phyloP scores from a whole-genome alignment of 306 rosid species.

The Corylus avellana region DNA sequence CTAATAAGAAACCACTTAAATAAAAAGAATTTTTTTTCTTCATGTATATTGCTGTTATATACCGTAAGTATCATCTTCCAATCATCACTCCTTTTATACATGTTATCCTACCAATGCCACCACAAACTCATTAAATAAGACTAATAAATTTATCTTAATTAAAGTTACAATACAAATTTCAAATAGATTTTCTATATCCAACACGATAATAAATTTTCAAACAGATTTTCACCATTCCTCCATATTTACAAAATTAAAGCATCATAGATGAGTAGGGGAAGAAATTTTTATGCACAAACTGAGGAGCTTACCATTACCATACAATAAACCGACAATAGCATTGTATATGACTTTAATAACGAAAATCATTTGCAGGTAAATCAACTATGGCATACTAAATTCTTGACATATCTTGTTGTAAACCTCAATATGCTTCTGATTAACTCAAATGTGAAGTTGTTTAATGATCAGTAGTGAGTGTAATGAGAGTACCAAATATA shows the following conservation, averaged over 20 bases:
- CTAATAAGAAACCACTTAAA: neutral
- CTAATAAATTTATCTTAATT: neutral
- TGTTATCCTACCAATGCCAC: neutral
- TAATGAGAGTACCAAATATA: neutral
- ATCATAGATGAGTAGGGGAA: neutral
- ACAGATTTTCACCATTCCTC: neutral
- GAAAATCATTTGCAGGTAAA: conserved; percentile 2
- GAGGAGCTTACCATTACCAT: neutral
- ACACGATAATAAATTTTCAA: conserved; percentile 6
- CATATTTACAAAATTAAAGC: neutral
- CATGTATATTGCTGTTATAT: neutral
- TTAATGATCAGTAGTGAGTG: conserved; percentile 5
- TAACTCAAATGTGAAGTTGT: conserved; percentile 22
- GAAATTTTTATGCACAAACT: conserved; percentile 3
- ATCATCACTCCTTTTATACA: neutral
- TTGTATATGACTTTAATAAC: neutral
- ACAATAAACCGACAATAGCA: neutral
- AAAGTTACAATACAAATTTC: neutral
- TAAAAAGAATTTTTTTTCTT: neutral
- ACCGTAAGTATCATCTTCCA: neutral
- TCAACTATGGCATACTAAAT: conserved; percentile 6
- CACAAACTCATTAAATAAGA: neutral
- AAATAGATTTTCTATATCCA: neutral
- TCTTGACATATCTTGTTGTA: conserved; percentile 28
- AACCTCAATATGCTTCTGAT: conserved; percentile 7